Evolutionary conservation across 2,329 filamentous ascomycete genomes (phyloP).

Genomic region (Chaetomium strumarium): DNA sequence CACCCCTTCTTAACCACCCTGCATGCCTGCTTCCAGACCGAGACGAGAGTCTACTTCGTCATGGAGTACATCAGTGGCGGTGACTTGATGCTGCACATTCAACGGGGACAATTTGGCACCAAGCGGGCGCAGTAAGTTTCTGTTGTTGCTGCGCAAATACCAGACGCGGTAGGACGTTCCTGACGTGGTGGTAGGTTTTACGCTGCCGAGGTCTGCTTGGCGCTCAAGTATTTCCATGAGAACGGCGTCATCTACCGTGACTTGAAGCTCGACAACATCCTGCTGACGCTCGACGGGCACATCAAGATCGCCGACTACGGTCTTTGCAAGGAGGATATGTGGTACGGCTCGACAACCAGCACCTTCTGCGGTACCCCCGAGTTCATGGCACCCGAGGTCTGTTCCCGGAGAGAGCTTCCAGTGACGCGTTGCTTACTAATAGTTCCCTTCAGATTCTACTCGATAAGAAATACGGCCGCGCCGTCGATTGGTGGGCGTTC

Average conservation of each 20-base stretch:
- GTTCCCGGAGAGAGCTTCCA: conserved; percentile 19
- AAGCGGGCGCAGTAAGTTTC: conserved; percentile 83
- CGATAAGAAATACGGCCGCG: conserved; percentile 96
- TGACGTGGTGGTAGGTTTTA: conserved; percentile 64
- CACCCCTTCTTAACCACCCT: conserved; percentile 94
- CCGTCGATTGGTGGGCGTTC: conserved; percentile 99
- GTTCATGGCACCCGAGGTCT: conserved; percentile 97
- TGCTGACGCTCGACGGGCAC: conserved; percentile 89
- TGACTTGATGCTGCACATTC: conserved; percentile 98
- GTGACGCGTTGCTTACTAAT: neutral
- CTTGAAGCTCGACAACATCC: conserved; percentile 87
- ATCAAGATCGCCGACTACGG: conserved; percentile 99
- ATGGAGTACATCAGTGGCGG: conserved; percentile 99
- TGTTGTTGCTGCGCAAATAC: neutral
- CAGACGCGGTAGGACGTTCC: conserved; percentile 5
- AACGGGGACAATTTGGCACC: conserved; percentile 89
- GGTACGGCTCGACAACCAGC: conserved; percentile 93
- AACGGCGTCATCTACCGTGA: conserved; percentile 99
- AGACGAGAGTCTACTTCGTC: conserved; percentile 97
- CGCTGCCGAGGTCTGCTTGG: conserved; percentile 92
- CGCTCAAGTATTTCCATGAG: conserved; percentile 98
- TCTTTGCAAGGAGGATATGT: conserved; percentile 99
- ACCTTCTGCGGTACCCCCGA: conserved; percentile 99
- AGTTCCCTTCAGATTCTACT: conserved; percentile 70
- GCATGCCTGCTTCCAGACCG: conserved; percentile 98